phyloP scores from a whole-genome alignment of 2,329 filamentous ascomycete genomes.

The Trichothecium roseum region DNA sequence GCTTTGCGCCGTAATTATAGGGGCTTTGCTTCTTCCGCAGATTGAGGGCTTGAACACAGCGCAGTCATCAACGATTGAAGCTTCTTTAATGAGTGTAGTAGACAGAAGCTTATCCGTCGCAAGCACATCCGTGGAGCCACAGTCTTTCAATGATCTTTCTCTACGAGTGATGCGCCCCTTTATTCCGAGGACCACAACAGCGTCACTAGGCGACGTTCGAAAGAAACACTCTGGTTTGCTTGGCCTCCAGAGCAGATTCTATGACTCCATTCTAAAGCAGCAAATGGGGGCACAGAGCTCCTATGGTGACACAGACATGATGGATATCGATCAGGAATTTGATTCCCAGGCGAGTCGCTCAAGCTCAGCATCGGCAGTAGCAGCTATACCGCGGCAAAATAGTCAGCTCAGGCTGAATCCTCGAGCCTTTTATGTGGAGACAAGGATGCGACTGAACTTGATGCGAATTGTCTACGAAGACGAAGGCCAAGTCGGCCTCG shows the following conservation, averaged over 20 bases:
- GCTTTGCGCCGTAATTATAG: slow-evolving; percentile 35
- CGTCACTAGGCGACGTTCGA: slow-evolving; percentile 25
- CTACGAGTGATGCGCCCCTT: slow-evolving; percentile 32
- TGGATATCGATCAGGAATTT: slow-evolving; percentile 60
- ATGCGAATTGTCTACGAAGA: slow-evolving; percentile 32
- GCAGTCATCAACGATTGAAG: slow-evolving; percentile 38
- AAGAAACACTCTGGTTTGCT: slow-evolving; percentile 29
- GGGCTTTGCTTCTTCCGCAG: slow-evolving; percentile 35
- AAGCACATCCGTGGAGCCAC: slow-evolving; percentile 32
- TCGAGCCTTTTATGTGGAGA: slow-evolving; percentile 37
- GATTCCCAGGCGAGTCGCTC: slow-evolving; percentile 46
- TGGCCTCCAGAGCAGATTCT: slow-evolving; percentile 21
- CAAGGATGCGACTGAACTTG: slow-evolving; percentile 33
- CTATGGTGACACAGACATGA: slow-evolving; percentile 35
- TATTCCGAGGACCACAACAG: slow-evolving; percentile 31
- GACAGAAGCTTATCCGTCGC: slow-evolving; percentile 30
- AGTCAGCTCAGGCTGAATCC: slow-evolving; percentile 28
- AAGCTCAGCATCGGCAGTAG: slow-evolving; percentile 22
- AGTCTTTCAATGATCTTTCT: slow-evolving; percentile 33
- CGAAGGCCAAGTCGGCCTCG: slow-evolving; percentile 31
- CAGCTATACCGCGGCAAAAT: slow-evolving; percentile 36
- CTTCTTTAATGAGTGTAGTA: slow-evolving; percentile 27
- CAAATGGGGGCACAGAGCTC: slow-evolving; percentile 20
- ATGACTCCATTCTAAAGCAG: too few relatives aligned
- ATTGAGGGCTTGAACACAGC: slow-evolving; percentile 35